phyloP scores from a whole-genome alignment of 2,329 filamentous ascomycete genomes.

The Colletotrichum lupini region DNA sequence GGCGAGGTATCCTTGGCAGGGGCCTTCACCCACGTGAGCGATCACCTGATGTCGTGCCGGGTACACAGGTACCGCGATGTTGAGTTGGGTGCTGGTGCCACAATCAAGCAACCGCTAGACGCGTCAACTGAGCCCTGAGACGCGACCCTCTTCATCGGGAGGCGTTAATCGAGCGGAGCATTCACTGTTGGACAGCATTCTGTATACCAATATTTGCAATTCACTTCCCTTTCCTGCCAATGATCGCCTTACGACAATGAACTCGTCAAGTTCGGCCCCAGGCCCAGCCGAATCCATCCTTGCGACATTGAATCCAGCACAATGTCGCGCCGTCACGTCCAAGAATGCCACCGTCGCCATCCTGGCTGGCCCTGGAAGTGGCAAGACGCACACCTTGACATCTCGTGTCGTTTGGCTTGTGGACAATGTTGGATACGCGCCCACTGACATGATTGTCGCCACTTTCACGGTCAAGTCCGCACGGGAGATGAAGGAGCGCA shows the following conservation, averaged over 20 bases:
- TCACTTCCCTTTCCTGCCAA: background rate
- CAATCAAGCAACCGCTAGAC: background rate
- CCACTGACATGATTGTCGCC: conserved; percentile 91
- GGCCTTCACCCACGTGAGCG: rapidly evolving
- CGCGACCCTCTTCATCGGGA: background rate
- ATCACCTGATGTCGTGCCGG: conserved; percentile 27
- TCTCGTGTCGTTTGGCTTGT: conserved; percentile 92
- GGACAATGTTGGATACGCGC: conserved; percentile 75
- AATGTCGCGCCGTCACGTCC: conserved; percentile 66
- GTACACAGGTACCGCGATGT: background rate
- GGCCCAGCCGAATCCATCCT: conserved; percentile 50
- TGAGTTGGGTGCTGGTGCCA: background rate
- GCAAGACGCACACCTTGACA: conserved; percentile 96
- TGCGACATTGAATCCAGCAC: conserved; percentile 63
- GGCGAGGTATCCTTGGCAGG: background rate
- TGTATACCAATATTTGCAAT: background rate
- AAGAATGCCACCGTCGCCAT: conserved; percentile 69
- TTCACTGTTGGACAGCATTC: background rate
- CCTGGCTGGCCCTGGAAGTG: conserved; percentile 75
- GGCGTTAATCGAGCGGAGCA: background rate
- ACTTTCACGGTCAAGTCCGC: conserved; percentile 98
- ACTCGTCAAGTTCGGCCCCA: conserved; percentile 29
- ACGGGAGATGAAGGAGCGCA: conserved; percentile 90
- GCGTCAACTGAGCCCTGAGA: conserved; percentile 5
- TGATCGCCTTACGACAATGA: conserved; percentile 24